Evolutionary conservation across 2,329 filamentous ascomycete species (phyloP).

Genomic region (Xylariaceae sp.): DNA sequence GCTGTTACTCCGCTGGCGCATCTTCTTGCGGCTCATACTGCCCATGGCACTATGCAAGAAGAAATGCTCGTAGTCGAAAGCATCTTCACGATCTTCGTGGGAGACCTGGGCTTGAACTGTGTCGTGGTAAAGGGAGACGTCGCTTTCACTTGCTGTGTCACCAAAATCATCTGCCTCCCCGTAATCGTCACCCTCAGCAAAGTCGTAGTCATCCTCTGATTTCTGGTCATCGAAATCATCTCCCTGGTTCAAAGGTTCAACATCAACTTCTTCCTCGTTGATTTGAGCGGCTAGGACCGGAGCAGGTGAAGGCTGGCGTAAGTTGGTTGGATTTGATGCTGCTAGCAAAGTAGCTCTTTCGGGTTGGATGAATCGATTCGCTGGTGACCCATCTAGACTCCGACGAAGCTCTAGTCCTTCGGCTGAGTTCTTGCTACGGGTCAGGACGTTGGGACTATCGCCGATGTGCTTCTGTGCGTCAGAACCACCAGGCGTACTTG

Average conservation of each 20-base stretch:
- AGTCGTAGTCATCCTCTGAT: constrained; percentile 31
- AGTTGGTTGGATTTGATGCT: constrained; percentile 12
- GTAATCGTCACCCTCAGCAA: constrained; percentile 35
- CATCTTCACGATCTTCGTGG: constrained; percentile 89
- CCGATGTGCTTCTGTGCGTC: constrained; percentile 2
- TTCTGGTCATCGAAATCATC: constrained; percentile 19
- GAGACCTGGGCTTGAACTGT: constrained; percentile 57
- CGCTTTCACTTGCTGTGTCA: constrained; percentile 53
- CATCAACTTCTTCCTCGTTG: constrained; percentile 25
- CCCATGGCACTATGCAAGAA: constrained; percentile 91
- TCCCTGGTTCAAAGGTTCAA: constrained; percentile 10
- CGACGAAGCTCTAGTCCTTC: constrained; percentile 8
- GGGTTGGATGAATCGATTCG: constrained; percentile 27
- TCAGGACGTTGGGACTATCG: constrained; percentile 19
- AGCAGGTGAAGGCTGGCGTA: constrained; percentile 5
- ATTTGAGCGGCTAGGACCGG: constrained; percentile 10
- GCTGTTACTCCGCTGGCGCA: constrained; percentile 39
- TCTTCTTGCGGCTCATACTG: constrained; percentile 56
- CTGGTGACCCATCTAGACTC: constrained; percentile 28
- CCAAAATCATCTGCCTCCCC: constrained; percentile 35
- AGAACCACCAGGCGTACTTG: background rate
- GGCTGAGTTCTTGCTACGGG: constrained; percentile 9
- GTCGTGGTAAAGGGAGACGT: constrained; percentile 60
- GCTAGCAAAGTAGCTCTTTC: constrained; percentile 29
- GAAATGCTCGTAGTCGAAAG: constrained; percentile 95